Conservation (phyloP, 345 rosid genomes). For the Abelmoschus esculentus region DNA sequence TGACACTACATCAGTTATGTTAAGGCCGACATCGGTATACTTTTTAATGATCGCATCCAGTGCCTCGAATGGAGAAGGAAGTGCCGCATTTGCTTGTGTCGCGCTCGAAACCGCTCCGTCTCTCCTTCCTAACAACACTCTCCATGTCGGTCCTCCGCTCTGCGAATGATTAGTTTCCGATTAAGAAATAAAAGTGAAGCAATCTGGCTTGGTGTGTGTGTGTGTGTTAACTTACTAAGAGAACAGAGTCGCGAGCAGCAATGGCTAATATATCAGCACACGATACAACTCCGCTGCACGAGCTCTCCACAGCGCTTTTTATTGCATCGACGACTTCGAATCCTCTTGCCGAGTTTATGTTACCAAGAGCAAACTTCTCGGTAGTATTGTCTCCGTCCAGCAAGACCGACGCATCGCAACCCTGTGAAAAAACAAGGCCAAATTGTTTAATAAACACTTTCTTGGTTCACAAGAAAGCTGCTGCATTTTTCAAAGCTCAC, state of each 20-base stretch:
- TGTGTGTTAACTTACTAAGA: constrained; percentile 39
- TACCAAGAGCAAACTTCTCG: constrained; percentile 17
- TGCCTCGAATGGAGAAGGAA: constrained; percentile 59
- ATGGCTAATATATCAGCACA: constrained; percentile 67
- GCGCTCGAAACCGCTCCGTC: constrained; percentile 59
- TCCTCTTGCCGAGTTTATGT: constrained; percentile 27
- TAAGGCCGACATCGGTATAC: constrained; percentile 47
- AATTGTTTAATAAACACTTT: not conserved
- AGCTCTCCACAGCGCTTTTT: constrained; percentile 55
- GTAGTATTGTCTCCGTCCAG: constrained; percentile 31
- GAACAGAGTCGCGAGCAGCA: constrained; percentile 64
- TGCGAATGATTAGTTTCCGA: constrained; percentile 20
- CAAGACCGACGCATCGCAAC: constrained; percentile 27
- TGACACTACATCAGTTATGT: constrained; percentile 52
- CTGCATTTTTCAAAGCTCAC: constrained; percentile 20
- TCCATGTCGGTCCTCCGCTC: constrained; percentile 83
- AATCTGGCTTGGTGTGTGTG: not conserved
- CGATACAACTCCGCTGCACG: constrained; percentile 62
- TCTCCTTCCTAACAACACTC: constrained; percentile 62
- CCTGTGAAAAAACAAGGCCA: constrained; percentile 8
- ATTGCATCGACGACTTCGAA: constrained; percentile 29
- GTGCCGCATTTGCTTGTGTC: constrained; percentile 36
- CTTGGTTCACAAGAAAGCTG: not conserved
- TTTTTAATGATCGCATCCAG: constrained; percentile 39
- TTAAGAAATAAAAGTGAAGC: not conserved